Conservation (phyloP, 495 filamentous ascomycete genomes). For the Geoglossum glabrum region DNA sequence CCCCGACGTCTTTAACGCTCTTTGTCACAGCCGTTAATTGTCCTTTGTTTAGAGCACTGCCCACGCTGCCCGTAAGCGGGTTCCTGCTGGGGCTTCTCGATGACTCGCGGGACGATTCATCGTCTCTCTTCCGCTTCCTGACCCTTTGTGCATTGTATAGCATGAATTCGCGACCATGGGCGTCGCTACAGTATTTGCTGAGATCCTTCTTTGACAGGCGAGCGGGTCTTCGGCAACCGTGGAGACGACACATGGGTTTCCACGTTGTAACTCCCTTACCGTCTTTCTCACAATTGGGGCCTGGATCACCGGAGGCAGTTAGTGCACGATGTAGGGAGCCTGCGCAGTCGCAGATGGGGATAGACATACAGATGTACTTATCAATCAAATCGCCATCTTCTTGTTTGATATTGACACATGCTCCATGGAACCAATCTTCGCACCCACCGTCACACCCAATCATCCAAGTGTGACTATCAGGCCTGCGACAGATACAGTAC, state of each 20-base stretch:
- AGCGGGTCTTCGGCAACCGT: constrained; percentile 40
- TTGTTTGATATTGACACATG: constrained; percentile 42
- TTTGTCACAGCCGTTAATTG: constrained; percentile 36
- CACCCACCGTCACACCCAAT: constrained; percentile 53
- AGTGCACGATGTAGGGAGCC: constrained; percentile 6
- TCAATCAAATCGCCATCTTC: constrained; percentile 44
- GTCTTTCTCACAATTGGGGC: constrained; percentile 34
- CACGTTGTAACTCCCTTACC: constrained; percentile 39
- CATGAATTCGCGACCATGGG: constrained; percentile 41
- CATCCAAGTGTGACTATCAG: constrained; percentile 60
- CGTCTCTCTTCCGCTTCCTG: not conserved
- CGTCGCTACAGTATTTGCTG: constrained; percentile 54
- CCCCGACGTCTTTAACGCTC: constrained; percentile 25
- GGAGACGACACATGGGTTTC: constrained; percentile 47
- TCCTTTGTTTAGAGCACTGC: constrained; percentile 33
- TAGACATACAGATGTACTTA: constrained; percentile 41
- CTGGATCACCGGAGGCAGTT: constrained; percentile 11
- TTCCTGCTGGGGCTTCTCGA: not conserved
- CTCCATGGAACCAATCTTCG: constrained; percentile 57
- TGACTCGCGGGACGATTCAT: not conserved
- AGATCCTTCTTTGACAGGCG: constrained; percentile 23
- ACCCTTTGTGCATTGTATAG: constrained; percentile 7
- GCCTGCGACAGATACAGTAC: constrained; percentile 51
- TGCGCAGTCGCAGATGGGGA: not conserved
- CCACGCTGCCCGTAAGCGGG: constrained; percentile 31